Evolutionary conservation across 352 stramenopile genomes (phyloP).

Genomic region (Salisapilia sapeloensis): DNA sequence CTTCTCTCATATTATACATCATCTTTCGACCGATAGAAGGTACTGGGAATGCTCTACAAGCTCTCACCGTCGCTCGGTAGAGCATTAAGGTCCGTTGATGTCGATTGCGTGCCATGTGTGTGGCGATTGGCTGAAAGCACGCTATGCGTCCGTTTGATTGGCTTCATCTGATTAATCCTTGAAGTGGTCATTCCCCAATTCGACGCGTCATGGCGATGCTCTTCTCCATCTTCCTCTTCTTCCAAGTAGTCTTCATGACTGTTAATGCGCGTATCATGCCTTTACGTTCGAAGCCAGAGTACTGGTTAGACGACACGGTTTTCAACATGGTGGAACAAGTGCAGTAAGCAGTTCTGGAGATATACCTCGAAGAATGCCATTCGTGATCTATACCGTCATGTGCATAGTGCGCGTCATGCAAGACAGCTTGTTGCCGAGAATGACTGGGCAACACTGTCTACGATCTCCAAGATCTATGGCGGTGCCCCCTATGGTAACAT

Average conservation of each 20-base stretch:
- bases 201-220: not conserved
- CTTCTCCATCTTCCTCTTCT: slow-evolving; percentile 1
- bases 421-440: slow-evolving; percentile 48
- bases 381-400: not conserved
- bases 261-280: no score
- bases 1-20: slow-evolving; percentile 50
- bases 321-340: no score
- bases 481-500: slow-evolving; percentile 32
- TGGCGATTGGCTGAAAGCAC: slow-evolving; percentile 2
- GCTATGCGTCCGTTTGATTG: not conserved
- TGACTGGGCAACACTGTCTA: slow-evolving; percentile 43
- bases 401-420: slow-evolving; percentile 18
- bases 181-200: slow-evolving; percentile 1
- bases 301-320: no score
- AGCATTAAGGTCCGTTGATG: slow-evolving; percentile 9
- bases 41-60: slow-evolving; percentile 31
- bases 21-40: slow-evolving; percentile 51
- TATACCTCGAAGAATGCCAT: slow-evolving; percentile 5
- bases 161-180: slow-evolving; percentile 4
- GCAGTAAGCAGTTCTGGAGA: no score
- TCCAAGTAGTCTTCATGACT: slow-evolving; percentile 2
- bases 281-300: no score
- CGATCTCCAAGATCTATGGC: slow-evolving; percentile 32
- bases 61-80: slow-evolving; percentile 32
- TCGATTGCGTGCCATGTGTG: not conserved